Conservation (phyloP, 352 stramenopile genomes). For the Pythium sukuiense region DNA sequence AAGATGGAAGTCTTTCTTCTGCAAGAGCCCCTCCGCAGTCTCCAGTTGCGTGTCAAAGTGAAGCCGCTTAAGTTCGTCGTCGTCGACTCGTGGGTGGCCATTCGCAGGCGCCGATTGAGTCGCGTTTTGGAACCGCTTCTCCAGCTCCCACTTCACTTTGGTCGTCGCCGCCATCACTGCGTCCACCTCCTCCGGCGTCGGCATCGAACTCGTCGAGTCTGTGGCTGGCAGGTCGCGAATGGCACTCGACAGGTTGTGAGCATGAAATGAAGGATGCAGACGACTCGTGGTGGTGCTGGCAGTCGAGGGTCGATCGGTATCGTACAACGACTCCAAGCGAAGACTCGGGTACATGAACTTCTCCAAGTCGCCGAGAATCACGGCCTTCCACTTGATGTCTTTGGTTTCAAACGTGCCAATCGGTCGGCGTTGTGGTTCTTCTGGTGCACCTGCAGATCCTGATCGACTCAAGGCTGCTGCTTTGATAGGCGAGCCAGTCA, state of each 20-base stretch:
- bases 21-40: conserved; percentile 51
- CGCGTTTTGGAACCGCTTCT: conserved; percentile 39
- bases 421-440: conserved; percentile 2
- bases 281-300: background rate
- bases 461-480: background rate
- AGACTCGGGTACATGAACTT: conserved; percentile 80
- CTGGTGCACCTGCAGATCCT: background rate
- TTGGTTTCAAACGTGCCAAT: conserved; percentile 56
- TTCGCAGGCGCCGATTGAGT: conserved; percentile 27
- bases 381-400: conserved; percentile 61
- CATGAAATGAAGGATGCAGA: background rate
- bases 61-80: conserved; percentile 31
- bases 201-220: conserved; percentile 14
- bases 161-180: conserved; percentile 34
- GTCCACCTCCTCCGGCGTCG: conserved; percentile 39
- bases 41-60: conserved; percentile 64
- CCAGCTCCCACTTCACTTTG: conserved; percentile 54
- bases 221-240: background rate
- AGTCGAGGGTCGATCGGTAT: conserved; percentile 2
- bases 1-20: conserved; percentile 38
- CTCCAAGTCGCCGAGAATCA: conserved; percentile 58
- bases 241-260: background rate
- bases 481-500: background rate
- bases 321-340: conserved; percentile 50
- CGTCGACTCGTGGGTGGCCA: conserved; percentile 28